Evolutionary conservation across 176 grass and related monocot genomes (phyloP), one percentile per base, ranked within the genome.

Genomic region (Leersia perrieri): DNA sequence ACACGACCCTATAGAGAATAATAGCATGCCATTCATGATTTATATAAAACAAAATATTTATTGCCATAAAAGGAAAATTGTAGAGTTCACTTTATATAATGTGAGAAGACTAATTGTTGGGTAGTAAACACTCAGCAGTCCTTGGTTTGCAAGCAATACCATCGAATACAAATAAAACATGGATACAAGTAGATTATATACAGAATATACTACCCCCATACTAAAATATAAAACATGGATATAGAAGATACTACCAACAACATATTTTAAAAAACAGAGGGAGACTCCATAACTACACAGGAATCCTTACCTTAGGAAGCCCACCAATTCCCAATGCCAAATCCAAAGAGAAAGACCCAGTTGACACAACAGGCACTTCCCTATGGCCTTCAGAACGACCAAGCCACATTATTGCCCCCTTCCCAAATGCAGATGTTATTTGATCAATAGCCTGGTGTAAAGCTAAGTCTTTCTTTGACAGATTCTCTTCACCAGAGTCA

Each of bases 401-500:
- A 89, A 98, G 92, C 92, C 96, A 98, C 96, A 98, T 98, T 51
- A 98, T 98, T 61, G 96, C 87, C 1, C 96, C 96, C 63, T 98
- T 91, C 39, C 96, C 96, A 81, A 98, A 98, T 9, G 96, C 73
- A 60, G 83, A 72, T 82, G 85, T 90, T 80, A 98, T 95, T 51
- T 98, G 96, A 91, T 98, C 96, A 7, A 98, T 87, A 25, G 96
- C 96, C 86, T 98, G 90, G 76, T 95, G 90, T 64, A 98, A 89
- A 76, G 96, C 96, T 32, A 89, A 66, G 34, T 98, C 96, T 86
- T 92, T 94, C 86, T 91, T 93, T 15, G 96, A 98, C 68, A 95
- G 84, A 79, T 83, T 88, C 57, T 98, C 92, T 64, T 91, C 90
- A 40, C 88, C 79, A 8, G 96, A 91, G n/a, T 95, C 92, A 27